A percentile compares a stretch with the other conserved stretches of the same genome.
Evolutionary conservation across 75 land plant genomes (phyloP).

Genomic region (Sequoia sempervirens): DNA sequence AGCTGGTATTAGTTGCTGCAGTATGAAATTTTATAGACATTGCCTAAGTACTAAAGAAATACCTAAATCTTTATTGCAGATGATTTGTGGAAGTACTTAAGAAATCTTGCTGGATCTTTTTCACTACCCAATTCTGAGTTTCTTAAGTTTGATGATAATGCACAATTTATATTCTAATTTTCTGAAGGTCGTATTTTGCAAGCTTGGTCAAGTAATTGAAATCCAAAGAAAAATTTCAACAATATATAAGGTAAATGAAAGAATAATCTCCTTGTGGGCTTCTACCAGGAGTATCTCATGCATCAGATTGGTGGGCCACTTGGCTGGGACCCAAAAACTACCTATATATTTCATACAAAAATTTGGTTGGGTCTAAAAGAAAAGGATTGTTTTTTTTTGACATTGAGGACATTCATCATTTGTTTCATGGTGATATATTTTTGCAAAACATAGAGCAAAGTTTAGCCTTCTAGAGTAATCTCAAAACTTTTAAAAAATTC

Average conservation of each 20-base stretch:
- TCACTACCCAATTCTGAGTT: neutral
- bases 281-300: no score
- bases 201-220: no score
- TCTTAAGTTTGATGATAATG: neutral
- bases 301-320: no score
- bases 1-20: neutral
- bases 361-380: neutral
- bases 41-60: neutral
- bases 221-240: no score
- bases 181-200: no score
- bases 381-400: no score
- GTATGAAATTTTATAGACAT: neutral
- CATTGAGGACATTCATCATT: neutral
- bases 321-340: no score
- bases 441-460: neutral
- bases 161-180: neutral
- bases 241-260: no score
- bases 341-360: neutral
- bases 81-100: neutral
- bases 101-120: neutral
- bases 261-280: no score
- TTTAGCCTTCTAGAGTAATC: neutral
- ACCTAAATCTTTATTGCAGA: neutral
- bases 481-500: neutral
- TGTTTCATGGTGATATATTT: no score